Evolutionary conservation across 805 yeast species (phyloP).

Genomic region (Candida jianshihensis): DNA sequence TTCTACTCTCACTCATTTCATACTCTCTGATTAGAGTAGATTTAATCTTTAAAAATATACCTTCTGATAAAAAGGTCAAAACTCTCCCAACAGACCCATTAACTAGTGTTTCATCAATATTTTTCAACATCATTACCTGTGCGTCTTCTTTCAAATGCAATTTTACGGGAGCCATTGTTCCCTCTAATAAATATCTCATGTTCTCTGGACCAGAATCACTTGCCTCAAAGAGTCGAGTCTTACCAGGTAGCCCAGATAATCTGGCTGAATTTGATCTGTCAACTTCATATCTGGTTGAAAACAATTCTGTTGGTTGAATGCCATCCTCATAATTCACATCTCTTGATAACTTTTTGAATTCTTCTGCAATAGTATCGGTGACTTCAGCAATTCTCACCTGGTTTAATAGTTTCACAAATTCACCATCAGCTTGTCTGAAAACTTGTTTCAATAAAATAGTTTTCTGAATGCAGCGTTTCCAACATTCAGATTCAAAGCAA

Average conservation of each 20-base stretch:
- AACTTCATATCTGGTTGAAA: slow-evolving; percentile 82
- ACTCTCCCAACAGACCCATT: slow-evolving; percentile 90
- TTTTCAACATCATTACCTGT: slow-evolving; percentile 91
- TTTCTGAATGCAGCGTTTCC: slow-evolving; percentile 57
- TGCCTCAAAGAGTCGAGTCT: slow-evolving; percentile 36
- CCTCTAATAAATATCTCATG: slow-evolving; percentile 33
- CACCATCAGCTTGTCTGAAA: slow-evolving; percentile 83
- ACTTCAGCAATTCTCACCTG: slow-evolving; percentile 71
- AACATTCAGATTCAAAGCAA: slow-evolving; percentile 68
- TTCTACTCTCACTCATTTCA: slow-evolving; percentile 13
- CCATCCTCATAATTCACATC: slow-evolving; percentile 59
- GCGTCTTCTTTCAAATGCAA: slow-evolving; percentile 74
- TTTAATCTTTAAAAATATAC: slow-evolving; percentile 10
- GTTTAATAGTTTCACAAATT: slow-evolving; percentile 72
- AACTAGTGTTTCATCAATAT: slow-evolving; percentile 68
- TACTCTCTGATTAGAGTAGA: slow-evolving; percentile 13
- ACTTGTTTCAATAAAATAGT: slow-evolving; percentile 73
- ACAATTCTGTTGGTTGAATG: slow-evolving; percentile 82
- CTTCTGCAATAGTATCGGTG: slow-evolving; percentile 36
- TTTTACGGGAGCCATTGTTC: slow-evolving; percentile 63
- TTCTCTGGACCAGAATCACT: slow-evolving; percentile 29
- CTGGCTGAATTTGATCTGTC: slow-evolving; percentile 60
- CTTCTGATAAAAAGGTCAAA: slow-evolving; percentile 28
- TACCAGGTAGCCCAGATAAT: slow-evolving; percentile 43
- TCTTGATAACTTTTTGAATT: slow-evolving; percentile 52